Percentiles rank a stretch among this genome's conserved stretches.
Conservation (phyloP, 2,329 filamentous ascomycete species). For the Mycocentrospora acerina region DNA sequence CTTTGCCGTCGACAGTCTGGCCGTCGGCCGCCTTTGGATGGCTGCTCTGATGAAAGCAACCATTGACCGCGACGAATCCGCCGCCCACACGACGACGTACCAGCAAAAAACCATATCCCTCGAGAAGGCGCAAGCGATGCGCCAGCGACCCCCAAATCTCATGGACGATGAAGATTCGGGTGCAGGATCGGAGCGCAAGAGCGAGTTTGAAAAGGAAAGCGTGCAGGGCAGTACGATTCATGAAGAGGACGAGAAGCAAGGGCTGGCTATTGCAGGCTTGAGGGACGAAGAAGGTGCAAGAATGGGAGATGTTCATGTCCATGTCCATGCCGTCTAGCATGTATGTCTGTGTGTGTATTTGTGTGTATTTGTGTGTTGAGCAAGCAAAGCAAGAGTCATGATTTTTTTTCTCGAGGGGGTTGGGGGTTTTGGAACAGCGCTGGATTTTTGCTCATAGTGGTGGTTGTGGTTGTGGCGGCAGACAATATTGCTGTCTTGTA, state of each 20-base stretch:
- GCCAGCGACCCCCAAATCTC: slow-evolving; percentile 83
- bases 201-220: slow-evolving; percentile 38
- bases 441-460: too few species aligned
- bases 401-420: too few species aligned
- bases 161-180: slow-evolving; percentile 60
- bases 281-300: too few species aligned
- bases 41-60: slow-evolving; percentile 98
- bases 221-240: slow-evolving; percentile 38
- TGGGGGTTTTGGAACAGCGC: too few species aligned
- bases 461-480: too few species aligned
- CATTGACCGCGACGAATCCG: slow-evolving; percentile 82
- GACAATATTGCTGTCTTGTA: too few species aligned
- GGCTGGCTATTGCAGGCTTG: slow-evolving; percentile 41
- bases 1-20: slow-evolving; percentile 89
- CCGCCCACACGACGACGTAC: slow-evolving; percentile 85
- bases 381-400: too few species aligned
- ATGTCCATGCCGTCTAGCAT: too few species aligned
- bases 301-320: too few species aligned
- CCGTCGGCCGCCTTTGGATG: slow-evolving; percentile 94
- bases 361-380: too few species aligned
- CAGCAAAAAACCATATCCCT: slow-evolving; percentile 96
- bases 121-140: slow-evolving; percentile 82
- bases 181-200: slow-evolving; percentile 29
- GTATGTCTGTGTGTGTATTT: too few species aligned
- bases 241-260: slow-evolving; percentile 41